phyloP scores from a whole-genome alignment of 202 grass and related monocot genomes.

The Zoysia matrella region DNA sequence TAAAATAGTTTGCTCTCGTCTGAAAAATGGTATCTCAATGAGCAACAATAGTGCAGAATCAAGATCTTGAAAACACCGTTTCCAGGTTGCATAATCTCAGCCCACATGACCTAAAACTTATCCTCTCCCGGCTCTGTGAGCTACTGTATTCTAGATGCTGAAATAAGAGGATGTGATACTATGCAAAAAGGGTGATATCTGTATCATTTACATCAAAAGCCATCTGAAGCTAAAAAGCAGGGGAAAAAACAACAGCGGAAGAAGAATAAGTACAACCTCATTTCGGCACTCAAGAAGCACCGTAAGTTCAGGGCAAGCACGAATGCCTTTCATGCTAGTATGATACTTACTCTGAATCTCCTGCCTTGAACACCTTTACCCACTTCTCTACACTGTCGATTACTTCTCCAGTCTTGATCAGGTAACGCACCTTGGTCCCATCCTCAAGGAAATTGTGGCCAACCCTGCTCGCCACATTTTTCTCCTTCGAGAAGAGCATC shows the following conservation, averaged over 20 bases:
- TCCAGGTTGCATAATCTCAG: not conserved
- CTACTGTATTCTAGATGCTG: conserved; percentile 2
- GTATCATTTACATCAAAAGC: conserved; percentile 47
- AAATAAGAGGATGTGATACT: not conserved
- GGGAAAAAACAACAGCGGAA: not conserved
- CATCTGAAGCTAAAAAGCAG: conserved; percentile 9
- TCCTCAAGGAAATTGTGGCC: conserved; percentile 88
- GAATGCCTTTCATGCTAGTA: not conserved
- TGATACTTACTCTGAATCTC: conserved; percentile 30
- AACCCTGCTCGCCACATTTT: conserved; percentile 80
- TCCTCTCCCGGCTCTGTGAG: not conserved
- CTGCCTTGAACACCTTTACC: conserved; percentile 78
- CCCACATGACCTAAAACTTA: not conserved
- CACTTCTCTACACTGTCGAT: conserved; percentile 83
- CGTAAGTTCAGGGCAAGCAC: conserved; percentile 9
- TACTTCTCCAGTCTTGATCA: conserved; percentile 85
- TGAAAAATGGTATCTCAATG: too few relatives aligned
- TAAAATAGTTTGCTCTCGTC: not conserved
- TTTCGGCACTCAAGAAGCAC: conserved; percentile 31
- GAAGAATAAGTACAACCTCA: conserved; percentile 32
- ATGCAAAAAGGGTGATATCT: conserved; percentile 42
- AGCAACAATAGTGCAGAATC: too few relatives aligned
- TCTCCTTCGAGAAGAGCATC: conserved; percentile 96
- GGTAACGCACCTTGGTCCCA: conserved; percentile 79
- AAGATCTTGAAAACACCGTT: too few relatives aligned